Percentiles rank a stretch among this genome's conserved stretches.
Evolutionary conservation across 2,329 filamentous ascomycete genomes (phyloP).

Genomic region (Calycina marina): DNA sequence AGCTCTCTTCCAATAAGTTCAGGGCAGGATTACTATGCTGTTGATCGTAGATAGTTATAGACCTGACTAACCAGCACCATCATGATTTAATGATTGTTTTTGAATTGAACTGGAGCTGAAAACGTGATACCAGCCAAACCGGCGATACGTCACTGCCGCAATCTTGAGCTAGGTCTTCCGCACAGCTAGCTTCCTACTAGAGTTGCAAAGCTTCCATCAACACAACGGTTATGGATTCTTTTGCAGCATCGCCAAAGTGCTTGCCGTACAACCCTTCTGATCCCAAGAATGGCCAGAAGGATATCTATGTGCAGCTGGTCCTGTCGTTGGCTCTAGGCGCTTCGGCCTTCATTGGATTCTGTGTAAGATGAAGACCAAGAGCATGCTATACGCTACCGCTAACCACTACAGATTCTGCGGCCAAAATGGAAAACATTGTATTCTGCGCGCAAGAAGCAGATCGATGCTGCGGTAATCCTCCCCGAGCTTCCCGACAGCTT

Average conservation of each 20-base stretch:
- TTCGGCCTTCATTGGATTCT: conserved; percentile 61
- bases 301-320: conserved; percentile 45
- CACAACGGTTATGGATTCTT: conserved; percentile 3
- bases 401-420: conserved; percentile 52
- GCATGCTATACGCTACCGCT: no score
- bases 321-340: conserved; percentile 58
- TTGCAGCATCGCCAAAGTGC: conserved; percentile 8
- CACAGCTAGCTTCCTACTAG: no score
- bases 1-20: no score
- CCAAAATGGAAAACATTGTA: conserved; percentile 89
- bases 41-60: no score
- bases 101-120: no score
- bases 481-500: conserved; percentile 72
- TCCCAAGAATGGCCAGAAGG: conserved; percentile 14
- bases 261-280: conserved; percentile 14
- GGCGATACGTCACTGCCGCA: no score
- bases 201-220: not conserved
- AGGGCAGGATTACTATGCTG: no score
- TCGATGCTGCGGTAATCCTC: conserved; percentile 41
- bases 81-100: no score
- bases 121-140: no score
- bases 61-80: no score
- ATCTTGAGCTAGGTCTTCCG: no score
- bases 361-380: no score
- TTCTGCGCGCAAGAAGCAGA: conserved; percentile 69